These are phyloP conservation scores for Glycine soja DNA, from an alignment of 306 rosid genomes.

Conservation along the genomic window DNA sequence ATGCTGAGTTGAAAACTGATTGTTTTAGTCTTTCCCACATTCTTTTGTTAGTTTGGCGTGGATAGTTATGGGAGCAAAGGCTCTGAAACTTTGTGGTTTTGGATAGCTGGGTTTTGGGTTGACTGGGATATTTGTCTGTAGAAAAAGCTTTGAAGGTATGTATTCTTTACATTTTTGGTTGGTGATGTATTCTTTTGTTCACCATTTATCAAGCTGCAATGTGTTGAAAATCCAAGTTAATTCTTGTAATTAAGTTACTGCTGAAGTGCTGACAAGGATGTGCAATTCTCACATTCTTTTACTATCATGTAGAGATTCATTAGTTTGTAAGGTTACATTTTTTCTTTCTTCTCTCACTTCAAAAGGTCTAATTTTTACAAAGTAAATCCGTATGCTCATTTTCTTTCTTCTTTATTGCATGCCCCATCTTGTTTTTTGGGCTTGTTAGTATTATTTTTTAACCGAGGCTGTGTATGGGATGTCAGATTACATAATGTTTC, in stretches of 20 bases:
- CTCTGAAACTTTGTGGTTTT: slow-evolving; percentile 59
- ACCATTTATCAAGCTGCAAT: slow-evolving; percentile 51
- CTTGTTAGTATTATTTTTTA: background rate
- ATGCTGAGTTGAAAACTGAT: slow-evolving; percentile 50
- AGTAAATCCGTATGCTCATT: slow-evolving; percentile 31
- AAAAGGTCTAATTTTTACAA: slow-evolving; percentile 3
- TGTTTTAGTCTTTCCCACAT: slow-evolving; percentile 52
- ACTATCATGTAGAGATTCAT: slow-evolving; percentile 37
- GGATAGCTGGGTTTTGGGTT: slow-evolving; percentile 55
- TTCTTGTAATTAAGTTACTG: slow-evolving; percentile 62
- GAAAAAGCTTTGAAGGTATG: slow-evolving; percentile 53
- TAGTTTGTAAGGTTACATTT: slow-evolving; percentile 39
- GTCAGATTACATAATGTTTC: background rate
- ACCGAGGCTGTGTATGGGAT: background rate
- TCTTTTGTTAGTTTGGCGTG: slow-evolving; percentile 59
- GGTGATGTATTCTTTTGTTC: slow-evolving; percentile 61
- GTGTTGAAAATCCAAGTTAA: slow-evolving; percentile 49
- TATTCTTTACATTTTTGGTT: slow-evolving; percentile 61
- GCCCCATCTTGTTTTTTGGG: background rate
- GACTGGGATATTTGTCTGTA: slow-evolving; percentile 54
- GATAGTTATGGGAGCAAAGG: slow-evolving; percentile 53
- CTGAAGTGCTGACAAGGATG: slow-evolving; percentile 49
- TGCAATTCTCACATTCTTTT: slow-evolving; percentile 47
- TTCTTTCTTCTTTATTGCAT: background rate
- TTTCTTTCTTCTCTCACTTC: slow-evolving; percentile 31